Conservation (phyloP, 805 yeast species). For the Clavispora santaluciae region DNA sequence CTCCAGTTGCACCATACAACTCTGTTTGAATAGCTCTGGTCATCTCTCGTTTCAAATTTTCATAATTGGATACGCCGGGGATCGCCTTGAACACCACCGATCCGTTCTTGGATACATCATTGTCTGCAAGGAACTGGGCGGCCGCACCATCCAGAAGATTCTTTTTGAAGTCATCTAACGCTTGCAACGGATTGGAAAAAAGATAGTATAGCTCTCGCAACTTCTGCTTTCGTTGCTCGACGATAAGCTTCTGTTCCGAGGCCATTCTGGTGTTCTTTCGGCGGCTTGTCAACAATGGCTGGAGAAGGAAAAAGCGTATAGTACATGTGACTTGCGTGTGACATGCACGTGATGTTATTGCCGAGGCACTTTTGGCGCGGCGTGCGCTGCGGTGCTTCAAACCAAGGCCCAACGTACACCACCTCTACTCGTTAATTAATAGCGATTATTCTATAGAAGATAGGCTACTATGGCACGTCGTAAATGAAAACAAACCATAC, state of each 20-base stretch:
- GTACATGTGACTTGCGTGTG: conserved; percentile 5
- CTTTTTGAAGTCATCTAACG: conserved; percentile 4
- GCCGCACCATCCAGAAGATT: conserved; percentile 4
- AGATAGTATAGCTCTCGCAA: conserved; percentile 15
- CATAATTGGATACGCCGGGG: conserved; percentile 3
- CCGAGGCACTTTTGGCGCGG: no score
- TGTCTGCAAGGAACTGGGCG: conserved; percentile 5
- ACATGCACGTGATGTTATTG: conserved; percentile 11
- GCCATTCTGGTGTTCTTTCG: conserved; percentile 3
- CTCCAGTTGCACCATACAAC: neutral
- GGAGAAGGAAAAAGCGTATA: neutral
- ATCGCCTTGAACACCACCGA: conserved; percentile 6
- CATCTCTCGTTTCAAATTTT: conserved; percentile 4
- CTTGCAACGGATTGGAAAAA: conserved; percentile 12
- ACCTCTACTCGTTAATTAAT: no score
- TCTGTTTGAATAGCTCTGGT: conserved; percentile 1
- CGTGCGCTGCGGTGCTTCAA: no score
- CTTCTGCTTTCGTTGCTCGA: conserved; percentile 5
- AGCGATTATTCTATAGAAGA: conserved; percentile 11
- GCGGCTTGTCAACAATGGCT: neutral
- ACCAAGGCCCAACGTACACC: no score
- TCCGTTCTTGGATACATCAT: conserved; percentile 4
- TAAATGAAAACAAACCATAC: conserved; percentile 13
- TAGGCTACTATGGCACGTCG: conserved; percentile 14
- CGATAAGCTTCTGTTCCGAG: conserved; percentile 6